Evolutionary conservation across 768 basidiomycete species (phyloP).

Genomic region (Mrakia blollopis): DNA sequence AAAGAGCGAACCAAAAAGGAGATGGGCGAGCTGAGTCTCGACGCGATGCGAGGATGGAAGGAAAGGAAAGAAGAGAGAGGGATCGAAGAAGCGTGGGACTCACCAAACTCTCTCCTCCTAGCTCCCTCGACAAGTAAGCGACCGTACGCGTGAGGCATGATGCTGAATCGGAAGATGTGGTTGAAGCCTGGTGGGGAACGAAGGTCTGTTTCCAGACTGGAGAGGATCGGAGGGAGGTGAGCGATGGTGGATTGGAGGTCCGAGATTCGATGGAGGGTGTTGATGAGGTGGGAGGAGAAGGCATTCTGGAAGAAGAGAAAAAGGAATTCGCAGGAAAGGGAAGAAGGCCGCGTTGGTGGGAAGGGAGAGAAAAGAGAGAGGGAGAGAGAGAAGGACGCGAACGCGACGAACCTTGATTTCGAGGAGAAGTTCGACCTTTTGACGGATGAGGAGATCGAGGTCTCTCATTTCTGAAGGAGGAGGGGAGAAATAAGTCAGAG

Average conservation of each 20-base stretch:
- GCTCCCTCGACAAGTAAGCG: constrained; percentile 27
- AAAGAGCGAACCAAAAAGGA: not conserved
- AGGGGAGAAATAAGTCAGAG: not conserved
- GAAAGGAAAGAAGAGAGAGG: too few relatives aligned
- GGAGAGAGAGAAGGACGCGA: not conserved
- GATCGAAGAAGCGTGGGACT: not conserved
- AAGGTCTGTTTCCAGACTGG: constrained; percentile 19
- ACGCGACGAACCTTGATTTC: constrained; percentile 26
- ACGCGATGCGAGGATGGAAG: not conserved
- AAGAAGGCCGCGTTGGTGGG: too few relatives aligned
- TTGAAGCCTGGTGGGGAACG: constrained; percentile 22
- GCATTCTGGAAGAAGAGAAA: constrained; percentile 5
- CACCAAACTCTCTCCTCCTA: constrained; percentile 22
- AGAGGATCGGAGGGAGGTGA: constrained; percentile 10
- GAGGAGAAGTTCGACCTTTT: constrained; percentile 27
- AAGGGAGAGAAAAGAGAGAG: not conserved
- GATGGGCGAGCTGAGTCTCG: not conserved
- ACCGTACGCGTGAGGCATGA: constrained; percentile 28
- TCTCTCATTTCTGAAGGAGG: constrained; percentile 6
- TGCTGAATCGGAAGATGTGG: constrained; percentile 22
- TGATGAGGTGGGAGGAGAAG: constrained; percentile 24
- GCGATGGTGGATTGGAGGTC: constrained; percentile 30
- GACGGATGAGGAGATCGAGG: constrained; percentile 22
- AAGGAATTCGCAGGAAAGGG: not conserved
- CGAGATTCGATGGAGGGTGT: constrained; percentile 30